Evolutionary conservation across 257 asterid genomes (phyloP), one percentile per base, ranked within the genome.

Genomic region (Solanum lycopersicoides): DNA sequence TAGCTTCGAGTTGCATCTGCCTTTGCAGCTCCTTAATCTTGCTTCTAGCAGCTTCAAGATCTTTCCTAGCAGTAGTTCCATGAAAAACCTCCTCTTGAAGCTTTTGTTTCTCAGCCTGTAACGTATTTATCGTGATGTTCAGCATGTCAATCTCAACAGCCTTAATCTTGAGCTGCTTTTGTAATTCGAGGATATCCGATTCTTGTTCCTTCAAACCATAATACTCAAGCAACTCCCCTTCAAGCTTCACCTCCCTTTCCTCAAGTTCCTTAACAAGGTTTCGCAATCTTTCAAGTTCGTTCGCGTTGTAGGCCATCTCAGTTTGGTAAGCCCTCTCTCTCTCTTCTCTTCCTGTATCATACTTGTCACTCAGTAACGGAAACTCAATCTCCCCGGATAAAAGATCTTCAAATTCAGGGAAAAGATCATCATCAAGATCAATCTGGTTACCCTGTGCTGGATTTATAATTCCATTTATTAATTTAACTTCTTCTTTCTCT

Each of bases 151-250:
- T 94, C 88, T 97, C 99, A 39, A 92, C 96, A 1, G 98, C 83
- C 92, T 95, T 97, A 83, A 96, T 93, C 94, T 93, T 94, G 88
- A 95, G 95, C 92, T 96, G 99, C 89, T 92, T 96, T 86, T 95
- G 98, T 63, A 96, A 79, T 92, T 97, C 99, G 7, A 91, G 34
- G 12, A 96, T 86, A 82, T 94, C 90, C 73, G 98, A 92, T 69
- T 97, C 99, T 90, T 97, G 98, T 90, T 97, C 99, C 92, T 93
- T 94, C 89, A 97, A 86, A 34, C 99, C 99, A 44, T 96, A 94
- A 84, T 96, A 97, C 84, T 96, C 98, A 4, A 97, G 93, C 82
- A 97, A 94, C 92, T 97, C 99, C 2, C 97, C 98, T 91, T 97
- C 98, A 25, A 97, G 99, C 91, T 94, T 96, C 89, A 94, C 98